A percentile compares a stretch with the other conserved stretches of the same genome.
These are phyloP conservation scores for Dalbergia oliveri DNA, from an alignment of 306 rosid species.

Conservation along the genomic window DNA sequence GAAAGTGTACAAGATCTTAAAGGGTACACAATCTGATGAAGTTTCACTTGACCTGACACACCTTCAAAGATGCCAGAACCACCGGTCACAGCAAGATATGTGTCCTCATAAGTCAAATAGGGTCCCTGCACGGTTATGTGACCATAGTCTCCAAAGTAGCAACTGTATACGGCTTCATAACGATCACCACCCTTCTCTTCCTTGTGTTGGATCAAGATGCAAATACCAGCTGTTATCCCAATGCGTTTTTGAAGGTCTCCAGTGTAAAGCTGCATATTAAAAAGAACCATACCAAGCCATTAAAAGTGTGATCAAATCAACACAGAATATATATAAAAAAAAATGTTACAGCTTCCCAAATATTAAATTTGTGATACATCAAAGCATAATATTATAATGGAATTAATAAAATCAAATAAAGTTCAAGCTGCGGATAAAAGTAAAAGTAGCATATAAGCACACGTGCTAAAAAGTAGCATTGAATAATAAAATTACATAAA, in stretches of 20 bases:
- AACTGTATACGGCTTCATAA: constrained; percentile 72
- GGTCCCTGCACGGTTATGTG: constrained; percentile 67
- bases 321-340: too few species aligned
- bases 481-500: not conserved
- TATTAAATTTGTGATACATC: too few species aligned
- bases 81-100: constrained; percentile 66
- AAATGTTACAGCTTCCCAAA: too few species aligned
- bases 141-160: constrained; percentile 72
- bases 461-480: too few species aligned
- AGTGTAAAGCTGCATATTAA: constrained; percentile 54
- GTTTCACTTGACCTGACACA: constrained; percentile 62
- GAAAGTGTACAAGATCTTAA: constrained; percentile 70
- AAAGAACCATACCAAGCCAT: too few species aligned
- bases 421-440: too few species aligned
- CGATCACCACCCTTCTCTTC: constrained; percentile 63
- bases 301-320: too few species aligned
- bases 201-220: constrained; percentile 63
- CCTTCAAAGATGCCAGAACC: constrained; percentile 78
- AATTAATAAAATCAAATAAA: too few species aligned
- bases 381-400: too few species aligned
- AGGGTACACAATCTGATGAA: constrained; percentile 63
- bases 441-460: too few species aligned
- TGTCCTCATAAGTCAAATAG: constrained; percentile 67
- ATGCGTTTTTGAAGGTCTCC: constrained; percentile 65
- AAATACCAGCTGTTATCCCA: constrained; percentile 69